phyloP scores from a whole-genome alignment of 768 basidiomycete genomes.

The Termitomyces sp. region DNA sequence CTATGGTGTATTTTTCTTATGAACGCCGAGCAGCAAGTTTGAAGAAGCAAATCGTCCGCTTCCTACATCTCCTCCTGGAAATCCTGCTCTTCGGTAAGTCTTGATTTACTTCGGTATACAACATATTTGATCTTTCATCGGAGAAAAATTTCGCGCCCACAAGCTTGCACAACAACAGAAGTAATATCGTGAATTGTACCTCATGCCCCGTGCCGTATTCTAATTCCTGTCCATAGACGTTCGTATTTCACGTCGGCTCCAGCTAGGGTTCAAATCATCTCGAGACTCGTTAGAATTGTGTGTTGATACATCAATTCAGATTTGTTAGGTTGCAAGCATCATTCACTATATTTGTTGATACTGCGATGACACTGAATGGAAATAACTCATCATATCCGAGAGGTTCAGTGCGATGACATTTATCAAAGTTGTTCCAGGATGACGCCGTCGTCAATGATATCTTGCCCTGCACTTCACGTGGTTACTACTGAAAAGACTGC shows the following conservation, averaged over 20 bases:
- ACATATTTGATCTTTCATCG: not conserved
- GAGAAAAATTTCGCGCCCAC: not conserved
- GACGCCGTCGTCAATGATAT: not conserved
- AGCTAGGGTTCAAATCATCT: not conserved
- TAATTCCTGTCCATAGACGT: not conserved
- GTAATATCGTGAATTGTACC: not conserved
- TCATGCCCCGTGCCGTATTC: too few species aligned
- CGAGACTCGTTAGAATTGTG: not conserved
- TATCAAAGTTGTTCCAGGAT: not conserved
- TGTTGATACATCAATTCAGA: not conserved
- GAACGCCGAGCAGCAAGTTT: not conserved
- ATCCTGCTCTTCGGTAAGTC: not conserved
- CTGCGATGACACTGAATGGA: too few species aligned
- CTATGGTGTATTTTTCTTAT: not conserved
- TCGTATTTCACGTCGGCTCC: not conserved
- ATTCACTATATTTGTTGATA: not conserved
- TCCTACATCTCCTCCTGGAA: slow-evolving; percentile 2
- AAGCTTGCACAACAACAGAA: not conserved
- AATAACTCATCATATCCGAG: too few species aligned
- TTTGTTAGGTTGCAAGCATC: not conserved
- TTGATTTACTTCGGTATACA: not conserved
- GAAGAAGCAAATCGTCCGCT: slow-evolving; percentile 5
- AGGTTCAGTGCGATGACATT: too few species aligned
- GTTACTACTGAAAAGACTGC: too few species aligned
- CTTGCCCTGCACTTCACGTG: not conserved